These are phyloP conservation scores for Coniosporium tulheliwenetii DNA, from an alignment of 2,329 filamentous ascomycete species.

Conservation along the genomic window DNA sequence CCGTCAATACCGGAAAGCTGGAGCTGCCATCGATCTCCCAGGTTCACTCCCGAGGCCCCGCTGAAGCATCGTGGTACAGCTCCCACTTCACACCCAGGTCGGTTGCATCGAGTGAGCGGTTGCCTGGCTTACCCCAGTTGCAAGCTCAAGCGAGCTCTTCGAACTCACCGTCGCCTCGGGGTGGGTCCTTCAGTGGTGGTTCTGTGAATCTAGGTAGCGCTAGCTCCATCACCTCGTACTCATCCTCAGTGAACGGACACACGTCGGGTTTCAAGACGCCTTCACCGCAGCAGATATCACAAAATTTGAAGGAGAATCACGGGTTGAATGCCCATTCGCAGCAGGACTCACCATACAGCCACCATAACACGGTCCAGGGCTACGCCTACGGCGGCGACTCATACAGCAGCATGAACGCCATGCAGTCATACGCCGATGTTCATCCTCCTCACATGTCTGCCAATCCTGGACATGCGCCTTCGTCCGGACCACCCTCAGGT, in stretches of 20 bases:
- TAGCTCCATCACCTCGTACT: slow-evolving; percentile 40
- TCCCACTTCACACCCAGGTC: slow-evolving; percentile 48
- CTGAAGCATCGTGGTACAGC: slow-evolving; percentile 56
- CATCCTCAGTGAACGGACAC: slow-evolving; percentile 36
- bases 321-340: slow-evolving; percentile 20
- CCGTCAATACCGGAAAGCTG: slow-evolving; percentile 60
- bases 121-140: slow-evolving; percentile 55
- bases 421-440: slow-evolving; percentile 73
- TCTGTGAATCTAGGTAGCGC: slow-evolving; percentile 32
- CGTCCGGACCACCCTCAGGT: slow-evolving; percentile 58
- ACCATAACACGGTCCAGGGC: slow-evolving; percentile 14
- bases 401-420: slow-evolving; percentile 61
- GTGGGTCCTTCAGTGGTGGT: slow-evolving; percentile 53
- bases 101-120: slow-evolving; percentile 56
- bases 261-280: slow-evolving; percentile 53
- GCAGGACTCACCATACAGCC: slow-evolving; percentile 22
- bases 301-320: slow-evolving; percentile 20
- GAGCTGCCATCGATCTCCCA: slow-evolving; percentile 79
- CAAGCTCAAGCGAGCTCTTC: slow-evolving; percentile 52
- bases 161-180: slow-evolving; percentile 58
- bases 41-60: slow-evolving; percentile 63
- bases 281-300: slow-evolving; percentile 49
- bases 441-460: slow-evolving; percentile 60
- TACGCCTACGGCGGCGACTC: slow-evolving; percentile 19
- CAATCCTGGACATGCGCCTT: slow-evolving; percentile 57